A percentile compares a stretch with the other conserved stretches of the same genome.
Conservation (phyloP, 331 rosid species). For the Spiraea crenata region DNA sequence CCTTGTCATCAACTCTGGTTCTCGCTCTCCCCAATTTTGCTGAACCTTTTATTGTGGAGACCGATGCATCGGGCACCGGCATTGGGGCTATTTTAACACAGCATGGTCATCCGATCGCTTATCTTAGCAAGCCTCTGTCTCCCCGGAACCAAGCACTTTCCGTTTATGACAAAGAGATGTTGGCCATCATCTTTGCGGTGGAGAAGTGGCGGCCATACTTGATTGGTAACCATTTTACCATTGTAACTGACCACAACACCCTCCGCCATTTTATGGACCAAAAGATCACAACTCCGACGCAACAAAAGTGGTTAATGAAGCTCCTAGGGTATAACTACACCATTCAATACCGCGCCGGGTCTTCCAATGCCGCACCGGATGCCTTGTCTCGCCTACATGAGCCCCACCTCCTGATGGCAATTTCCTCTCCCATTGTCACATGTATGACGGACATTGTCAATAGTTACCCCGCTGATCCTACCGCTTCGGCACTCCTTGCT, state of each 20-base stretch:
- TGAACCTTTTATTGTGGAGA: background rate
- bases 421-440: no score
- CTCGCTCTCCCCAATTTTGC: background rate
- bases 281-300: background rate
- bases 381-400: background rate
- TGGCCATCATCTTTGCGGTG: background rate
- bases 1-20: background rate
- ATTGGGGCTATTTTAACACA: background rate
- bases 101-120: background rate
- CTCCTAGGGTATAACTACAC: background rate
- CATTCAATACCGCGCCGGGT: background rate
- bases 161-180: background rate
- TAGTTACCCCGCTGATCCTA: background rate
- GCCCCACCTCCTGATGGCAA: no score
- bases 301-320: background rate
- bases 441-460: no score
- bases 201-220: slow-evolving; percentile 8
- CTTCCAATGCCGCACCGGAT: background rate
- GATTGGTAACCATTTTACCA: background rate
- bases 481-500: background rate
- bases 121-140: background rate
- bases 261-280: background rate
- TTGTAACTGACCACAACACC: background rate
- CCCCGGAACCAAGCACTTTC: background rate
- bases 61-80: background rate